Base-by-base conservation (phyloP, 495 filamentous ascomycete species). In the Penicillium paradoxum region DNA sequence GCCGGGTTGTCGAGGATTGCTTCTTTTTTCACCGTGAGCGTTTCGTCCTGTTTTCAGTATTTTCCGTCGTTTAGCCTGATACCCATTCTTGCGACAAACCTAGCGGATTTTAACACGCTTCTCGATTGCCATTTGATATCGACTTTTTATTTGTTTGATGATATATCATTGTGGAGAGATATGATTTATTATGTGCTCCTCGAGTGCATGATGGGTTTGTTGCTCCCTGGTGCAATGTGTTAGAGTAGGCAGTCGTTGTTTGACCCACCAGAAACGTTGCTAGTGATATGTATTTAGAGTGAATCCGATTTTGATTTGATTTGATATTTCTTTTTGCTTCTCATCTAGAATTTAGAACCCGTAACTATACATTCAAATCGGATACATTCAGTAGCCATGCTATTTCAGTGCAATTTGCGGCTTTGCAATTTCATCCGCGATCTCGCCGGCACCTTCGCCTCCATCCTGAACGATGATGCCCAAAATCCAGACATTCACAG, bases 401-500 rank as follows among this genome's bases (percentile, higher is more conserved):
- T 19, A 15, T 29, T 22, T 40, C 13, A 34, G 3, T 17, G 38
- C 21, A 15, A 15, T 21, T 25, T 48, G 33, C 7, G 14, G 30
- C 0, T 37, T 24, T n/a, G 37, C 33, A 2, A 10, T 11, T n/a
- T 15, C 32, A 10, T 4, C 8, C 14, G n/a, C 21, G 7, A 34
- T 43, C 27, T 51, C 49, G 11, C 29, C 38, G 5, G 48, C 34
- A 21, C 18, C 39, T 1, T 51, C 47, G 8, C 76, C 81, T 24
- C 86, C 71, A 74, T 98, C 92, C 4, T 47, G 56, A 15, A 96
- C 75, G 30, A 97, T 83, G 40, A 93, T 75, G 0, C 88, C 87
- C 45, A 98, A 61, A 38, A 97, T 87, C 86, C 90, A 93, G 53
- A 82, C 79, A 70, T 97, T 97, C 1, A 92, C 82, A 2, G 77